Evolutionary conservation across 805 yeast species (phyloP).

Genomic region (Pichia membranifaciens): DNA sequence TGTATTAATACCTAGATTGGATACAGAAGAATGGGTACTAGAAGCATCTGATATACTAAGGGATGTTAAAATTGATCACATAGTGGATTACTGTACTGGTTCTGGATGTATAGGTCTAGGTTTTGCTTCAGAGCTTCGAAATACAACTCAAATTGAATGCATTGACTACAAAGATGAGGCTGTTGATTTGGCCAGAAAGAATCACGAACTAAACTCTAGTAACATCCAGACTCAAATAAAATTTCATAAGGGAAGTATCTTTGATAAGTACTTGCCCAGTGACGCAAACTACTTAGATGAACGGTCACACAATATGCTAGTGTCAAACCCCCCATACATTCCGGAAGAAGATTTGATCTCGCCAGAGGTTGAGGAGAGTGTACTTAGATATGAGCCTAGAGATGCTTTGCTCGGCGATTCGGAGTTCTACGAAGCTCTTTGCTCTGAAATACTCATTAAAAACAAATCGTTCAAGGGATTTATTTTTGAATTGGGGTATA

Average conservation of each 20-base stretch:
- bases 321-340: conserved; percentile 92
- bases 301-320: conserved; percentile 43
- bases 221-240: not conserved
- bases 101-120: conserved; percentile 78
- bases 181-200: conserved; percentile 41
- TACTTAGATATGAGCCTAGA: conserved; percentile 64
- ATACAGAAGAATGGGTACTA: conserved; percentile 86
- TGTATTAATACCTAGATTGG: conserved; percentile 89
- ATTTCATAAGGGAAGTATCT: conserved; percentile 9
- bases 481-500: conserved; percentile 72
- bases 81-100: conserved; percentile 77
- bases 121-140: conserved; percentile 31
- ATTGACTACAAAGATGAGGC: conserved; percentile 57
- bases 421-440: conserved; percentile 61
- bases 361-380: conserved; percentile 56
- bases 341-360: conserved; percentile 38
- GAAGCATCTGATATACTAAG: conserved; percentile 31
- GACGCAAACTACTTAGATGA: not conserved
- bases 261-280: conserved; percentile 4
- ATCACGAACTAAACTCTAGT: conserved; percentile 26
- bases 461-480: conserved; percentile 46
- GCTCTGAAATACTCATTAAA: conserved; percentile 32
- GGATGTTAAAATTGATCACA: not conserved
- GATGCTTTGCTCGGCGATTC: conserved; percentile 73
- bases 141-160: conserved; percentile 29